These are phyloP conservation scores for Gracilaria gracilis DNA, from an alignment of 23 red algal genomes.

Conservation along the genomic window DNA sequence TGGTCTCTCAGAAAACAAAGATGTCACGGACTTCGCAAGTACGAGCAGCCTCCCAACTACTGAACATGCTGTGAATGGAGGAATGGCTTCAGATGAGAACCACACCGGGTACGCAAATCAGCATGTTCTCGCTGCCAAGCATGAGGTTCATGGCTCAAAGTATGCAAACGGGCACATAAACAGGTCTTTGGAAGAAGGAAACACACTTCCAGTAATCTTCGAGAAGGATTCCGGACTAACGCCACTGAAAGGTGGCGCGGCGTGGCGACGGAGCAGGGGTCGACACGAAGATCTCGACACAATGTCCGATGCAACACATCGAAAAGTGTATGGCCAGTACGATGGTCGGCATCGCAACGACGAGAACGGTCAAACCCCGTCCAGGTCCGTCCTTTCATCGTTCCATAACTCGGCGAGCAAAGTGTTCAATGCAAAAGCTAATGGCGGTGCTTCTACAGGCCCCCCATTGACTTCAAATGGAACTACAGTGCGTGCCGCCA, in stretches of 20 bases:
- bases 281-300: conserved; percentile 57
- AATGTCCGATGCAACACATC: conserved; percentile 58
- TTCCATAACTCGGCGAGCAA: conserved; percentile 57
- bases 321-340: conserved; percentile 1
- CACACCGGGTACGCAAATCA: neutral
- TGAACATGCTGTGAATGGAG: neutral
- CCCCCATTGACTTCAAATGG: neutral
- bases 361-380: neutral
- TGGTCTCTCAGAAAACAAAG: neutral
- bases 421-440: conserved; percentile 40
- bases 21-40: conserved; percentile 42
- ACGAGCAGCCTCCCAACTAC: conserved; percentile 36
- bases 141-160: neutral
- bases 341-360: conserved; percentile 20
- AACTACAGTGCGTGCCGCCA: neutral
- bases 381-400: conserved; percentile 21
- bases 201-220: conserved; percentile 33
- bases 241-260: conserved; percentile 36
- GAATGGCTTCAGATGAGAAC: neutral
- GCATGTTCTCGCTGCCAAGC: neutral
- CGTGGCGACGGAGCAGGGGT: conserved; percentile 42
- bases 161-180: conserved; percentile 12
- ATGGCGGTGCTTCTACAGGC: neutral
- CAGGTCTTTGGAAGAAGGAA: conserved; percentile 18
- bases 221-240: conserved; percentile 42